A percentile compares a stretch with the other conserved stretches of the same genome.
Evolutionary conservation across 1,284 basidiomycete species (phyloP).

Genomic region (Ceratobasidium sp.): DNA sequence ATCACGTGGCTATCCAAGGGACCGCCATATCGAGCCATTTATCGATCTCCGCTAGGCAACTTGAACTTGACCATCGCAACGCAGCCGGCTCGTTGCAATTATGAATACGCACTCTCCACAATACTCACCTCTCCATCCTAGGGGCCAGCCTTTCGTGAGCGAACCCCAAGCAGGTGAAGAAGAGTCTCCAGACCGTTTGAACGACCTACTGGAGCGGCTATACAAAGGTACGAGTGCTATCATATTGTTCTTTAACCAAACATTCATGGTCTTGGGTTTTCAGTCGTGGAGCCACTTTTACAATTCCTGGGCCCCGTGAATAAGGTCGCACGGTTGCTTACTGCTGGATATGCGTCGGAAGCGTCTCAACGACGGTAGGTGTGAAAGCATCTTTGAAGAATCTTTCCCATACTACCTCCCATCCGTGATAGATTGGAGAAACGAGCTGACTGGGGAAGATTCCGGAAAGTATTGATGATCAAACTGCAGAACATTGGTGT

Average conservation of each 20-base stretch:
- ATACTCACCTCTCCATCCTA: not conserved
- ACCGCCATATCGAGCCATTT: too few species aligned
- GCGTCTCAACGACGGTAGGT: constrained; percentile 29
- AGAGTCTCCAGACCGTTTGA: not conserved
- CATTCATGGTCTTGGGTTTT: not conserved
- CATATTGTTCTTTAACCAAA: not conserved
- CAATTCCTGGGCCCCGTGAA: not conserved
- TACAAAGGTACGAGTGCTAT: not conserved
- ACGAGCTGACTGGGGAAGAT: constrained; percentile 30
- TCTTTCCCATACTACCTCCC: not conserved
- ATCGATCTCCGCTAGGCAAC: not conserved
- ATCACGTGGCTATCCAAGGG: not conserved
- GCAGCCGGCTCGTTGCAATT: not conserved
- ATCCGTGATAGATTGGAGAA: constrained; percentile 21
- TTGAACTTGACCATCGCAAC: not conserved
- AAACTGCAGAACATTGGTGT: constrained; percentile 43
- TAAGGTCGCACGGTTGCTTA: constrained; percentile 16
- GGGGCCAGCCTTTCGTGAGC: not conserved
- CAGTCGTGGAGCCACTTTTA: constrained; percentile 11
- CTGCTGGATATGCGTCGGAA: constrained; percentile 22
- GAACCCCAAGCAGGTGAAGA: not conserved
- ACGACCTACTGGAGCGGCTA: not conserved
- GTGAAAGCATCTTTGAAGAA: not conserved
- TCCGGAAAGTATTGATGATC: constrained; percentile 41
- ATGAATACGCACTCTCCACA: constrained; percentile 12